These are phyloP conservation scores for Trypanosoma cruzi DNA, from an alignment of 208 protist species.

Conservation along the genomic window DNA sequence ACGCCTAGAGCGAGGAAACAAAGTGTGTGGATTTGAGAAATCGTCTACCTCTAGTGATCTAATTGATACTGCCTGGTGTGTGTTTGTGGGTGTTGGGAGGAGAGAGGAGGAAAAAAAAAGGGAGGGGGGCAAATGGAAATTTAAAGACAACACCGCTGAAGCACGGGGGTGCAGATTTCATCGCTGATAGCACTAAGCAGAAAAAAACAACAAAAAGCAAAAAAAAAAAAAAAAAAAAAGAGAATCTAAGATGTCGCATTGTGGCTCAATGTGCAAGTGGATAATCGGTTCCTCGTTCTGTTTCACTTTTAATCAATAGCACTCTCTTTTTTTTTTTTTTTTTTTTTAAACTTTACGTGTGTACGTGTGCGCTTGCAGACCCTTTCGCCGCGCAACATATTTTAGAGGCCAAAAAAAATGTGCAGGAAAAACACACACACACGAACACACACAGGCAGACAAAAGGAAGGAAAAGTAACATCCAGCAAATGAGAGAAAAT, in stretches of 20 bases:
- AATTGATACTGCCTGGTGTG: background rate
- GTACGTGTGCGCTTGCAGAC: background rate
- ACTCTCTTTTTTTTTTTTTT: conserved; percentile 14
- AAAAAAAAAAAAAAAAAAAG: background rate
- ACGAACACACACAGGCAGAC: conserved; percentile 7
- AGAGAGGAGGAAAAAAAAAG: conserved; percentile 1
- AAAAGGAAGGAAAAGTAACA: background rate
- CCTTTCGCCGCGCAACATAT: background rate
- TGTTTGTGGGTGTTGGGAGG: background rate
- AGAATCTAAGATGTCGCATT: background rate
- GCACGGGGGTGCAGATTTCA: background rate
- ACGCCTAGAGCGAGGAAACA: background rate
- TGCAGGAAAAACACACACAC: background rate
- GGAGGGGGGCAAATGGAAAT: background rate
- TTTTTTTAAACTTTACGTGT: no score
- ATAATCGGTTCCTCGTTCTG: background rate
- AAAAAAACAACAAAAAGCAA: background rate
- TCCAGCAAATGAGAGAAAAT: no score
- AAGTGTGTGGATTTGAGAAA: background rate
- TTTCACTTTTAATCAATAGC: background rate
- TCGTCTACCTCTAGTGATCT: background rate
- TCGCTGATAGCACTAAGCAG: background rate
- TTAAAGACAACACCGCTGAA: background rate
- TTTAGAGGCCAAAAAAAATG: background rate
- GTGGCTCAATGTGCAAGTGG: background rate